phyloP scores from a whole-genome alignment of 2,329 filamentous ascomycete genomes.

The Sporothrix schenckii region DNA sequence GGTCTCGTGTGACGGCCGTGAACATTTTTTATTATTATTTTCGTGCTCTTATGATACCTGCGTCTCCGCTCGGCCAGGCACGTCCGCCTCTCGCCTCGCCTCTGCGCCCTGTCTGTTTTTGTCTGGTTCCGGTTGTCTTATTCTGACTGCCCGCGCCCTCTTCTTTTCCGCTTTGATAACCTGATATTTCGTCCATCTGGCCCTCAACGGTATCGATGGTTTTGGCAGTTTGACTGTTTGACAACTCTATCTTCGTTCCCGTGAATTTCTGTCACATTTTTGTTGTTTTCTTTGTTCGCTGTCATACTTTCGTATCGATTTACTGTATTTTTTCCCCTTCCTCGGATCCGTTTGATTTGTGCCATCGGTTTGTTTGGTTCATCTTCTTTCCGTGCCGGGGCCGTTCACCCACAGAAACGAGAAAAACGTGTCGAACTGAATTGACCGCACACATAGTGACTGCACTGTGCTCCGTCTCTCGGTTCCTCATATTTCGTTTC shows the following conservation, averaged over 20 bases:
- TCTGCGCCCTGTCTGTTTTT: slow-evolving; percentile 1
- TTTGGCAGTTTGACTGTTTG: neutral
- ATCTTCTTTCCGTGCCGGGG: slow-evolving; percentile 31
- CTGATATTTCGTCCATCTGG: neutral
- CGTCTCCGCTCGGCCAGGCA: slow-evolving; percentile 4
- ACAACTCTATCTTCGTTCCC: neutral
- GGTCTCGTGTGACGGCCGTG: neutral
- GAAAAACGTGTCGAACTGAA: neutral
- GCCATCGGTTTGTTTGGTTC: slow-evolving; percentile 32
- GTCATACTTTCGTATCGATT: neutral
- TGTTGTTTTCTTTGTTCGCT: neutral
- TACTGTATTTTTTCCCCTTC: neutral
- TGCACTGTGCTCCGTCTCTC: slow-evolving; percentile 22
- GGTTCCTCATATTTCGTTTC: neutral
- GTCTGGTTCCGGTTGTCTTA: slow-evolving; percentile 11
- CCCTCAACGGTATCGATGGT: neutral
- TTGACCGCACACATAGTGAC: neutral
- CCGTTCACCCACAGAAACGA: slow-evolving; percentile 24
- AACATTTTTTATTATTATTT: neutral
- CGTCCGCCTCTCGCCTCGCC: neutral
- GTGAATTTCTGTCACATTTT: neutral
- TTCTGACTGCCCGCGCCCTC: neutral
- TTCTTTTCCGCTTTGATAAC: neutral
- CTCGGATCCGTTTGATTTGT: slow-evolving; percentile 32
- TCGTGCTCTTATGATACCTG: slow-evolving; percentile 2